Evolutionary conservation across 176 grass and related monocot species (phyloP).

Genomic region (Microstegium vimineum): DNA sequence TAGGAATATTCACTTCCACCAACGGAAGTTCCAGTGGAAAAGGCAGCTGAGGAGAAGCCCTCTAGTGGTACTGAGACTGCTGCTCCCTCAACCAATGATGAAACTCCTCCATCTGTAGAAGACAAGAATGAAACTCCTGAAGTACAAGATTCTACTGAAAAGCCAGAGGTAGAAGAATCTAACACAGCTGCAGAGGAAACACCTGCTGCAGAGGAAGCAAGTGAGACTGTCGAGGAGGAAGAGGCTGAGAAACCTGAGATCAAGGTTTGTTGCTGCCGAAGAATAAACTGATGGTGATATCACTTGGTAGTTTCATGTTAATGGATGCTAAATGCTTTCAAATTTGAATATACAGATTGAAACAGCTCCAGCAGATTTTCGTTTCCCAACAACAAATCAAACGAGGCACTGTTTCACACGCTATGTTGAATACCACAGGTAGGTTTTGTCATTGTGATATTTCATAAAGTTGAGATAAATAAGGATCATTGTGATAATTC

Average conservation of each 20-base stretch:
- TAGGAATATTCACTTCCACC: slow-evolving; percentile 73
- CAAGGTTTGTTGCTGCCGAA: slow-evolving; percentile 48
- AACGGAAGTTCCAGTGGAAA: slow-evolving; percentile 31
- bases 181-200: slow-evolving; percentile 29
- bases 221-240: slow-evolving; percentile 44
- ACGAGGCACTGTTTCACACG: slow-evolving; percentile 87
- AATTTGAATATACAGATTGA: slow-evolving; percentile 53
- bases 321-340: slow-evolving; percentile 13
- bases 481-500: not conserved
- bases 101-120: slow-evolving; percentile 29
- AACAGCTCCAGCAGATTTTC: slow-evolving; percentile 90
- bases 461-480: not conserved
- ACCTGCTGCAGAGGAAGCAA: slow-evolving; percentile 44
- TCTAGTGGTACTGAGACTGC: slow-evolving; percentile 9
- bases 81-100: slow-evolving; percentile 37
- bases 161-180: slow-evolving; percentile 35
- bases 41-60: slow-evolving; percentile 37
- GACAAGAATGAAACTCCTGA: slow-evolving; percentile 37
- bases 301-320: not conserved
- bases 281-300: not conserved
- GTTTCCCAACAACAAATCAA: slow-evolving; percentile 91
- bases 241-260: slow-evolving; percentile 48
- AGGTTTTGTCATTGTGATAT: not conserved
- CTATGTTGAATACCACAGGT: slow-evolving; percentile 89
- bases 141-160: slow-evolving; percentile 26